Evolutionary conservation across 2,329 filamentous ascomycete species (phyloP).

Genomic region (Bisporella sp.): DNA sequence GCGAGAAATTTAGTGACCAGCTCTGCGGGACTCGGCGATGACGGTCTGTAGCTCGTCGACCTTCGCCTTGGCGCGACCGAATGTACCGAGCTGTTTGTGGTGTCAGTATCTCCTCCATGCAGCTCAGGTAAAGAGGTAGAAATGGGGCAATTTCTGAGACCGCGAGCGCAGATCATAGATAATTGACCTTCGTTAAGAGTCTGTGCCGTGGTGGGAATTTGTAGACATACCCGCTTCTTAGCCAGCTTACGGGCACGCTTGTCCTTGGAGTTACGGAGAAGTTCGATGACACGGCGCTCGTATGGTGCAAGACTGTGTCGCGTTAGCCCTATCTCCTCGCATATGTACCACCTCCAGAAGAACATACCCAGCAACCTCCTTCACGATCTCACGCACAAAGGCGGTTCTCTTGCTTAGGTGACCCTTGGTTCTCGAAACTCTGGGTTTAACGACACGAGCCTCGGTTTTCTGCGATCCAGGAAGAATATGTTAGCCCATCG

Average conservation of each 20-base stretch:
- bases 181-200: too few species aligned
- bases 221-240: constrained; percentile 84
- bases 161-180: too few species aligned
- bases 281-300: constrained; percentile 97
- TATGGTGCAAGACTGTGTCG: constrained; percentile 70
- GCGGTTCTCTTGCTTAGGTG: constrained; percentile 94
- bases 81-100: constrained; percentile 75
- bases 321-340: background rate
- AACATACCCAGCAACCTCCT: constrained; percentile 91
- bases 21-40: constrained; percentile 89
- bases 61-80: constrained; percentile 98
- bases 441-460: constrained; percentile 67
- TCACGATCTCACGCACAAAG: constrained; percentile 95
- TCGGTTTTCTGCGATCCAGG: constrained; percentile 66
- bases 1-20: constrained; percentile 53
- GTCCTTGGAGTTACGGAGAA: constrained; percentile 98
- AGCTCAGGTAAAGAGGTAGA: background rate
- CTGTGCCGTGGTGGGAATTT: background rate
- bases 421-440: constrained; percentile 83
- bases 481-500: constrained; percentile 31
- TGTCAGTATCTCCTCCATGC: constrained; percentile 2
- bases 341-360: background rate
- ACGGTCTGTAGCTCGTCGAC: constrained; percentile 98
- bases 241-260: constrained; percentile 98
- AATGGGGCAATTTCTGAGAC: background rate